Base-by-base conservation (phyloP, 345 rosid genomes). In the Eucalyptus erythrocorys region DNA sequence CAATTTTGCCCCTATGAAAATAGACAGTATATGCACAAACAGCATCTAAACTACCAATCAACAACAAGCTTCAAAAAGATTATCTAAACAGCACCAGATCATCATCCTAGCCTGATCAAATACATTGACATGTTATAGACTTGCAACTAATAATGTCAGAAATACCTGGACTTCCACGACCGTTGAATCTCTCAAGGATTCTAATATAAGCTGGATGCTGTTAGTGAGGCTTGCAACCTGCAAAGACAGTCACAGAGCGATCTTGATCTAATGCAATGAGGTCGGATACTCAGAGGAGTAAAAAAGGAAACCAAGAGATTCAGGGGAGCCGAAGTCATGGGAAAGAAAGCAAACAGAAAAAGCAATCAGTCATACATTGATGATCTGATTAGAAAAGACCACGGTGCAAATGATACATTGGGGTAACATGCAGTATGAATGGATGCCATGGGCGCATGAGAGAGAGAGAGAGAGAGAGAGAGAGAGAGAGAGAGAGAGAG, bases 111-210 rank as follows among this genome's bases (percentile, higher is more conserved):
- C 24, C 21, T 53, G 53, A 40, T 37, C 51, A 87, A 59, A 59
- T 59, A 87, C 64, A 26, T n/a, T 32, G 42, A 15, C 82, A 87
- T 16, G 11, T 57, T 2, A 40, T 59, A 87, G 42, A 6, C 71
- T 61, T 87, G 19, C 27, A 66, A n/a, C 24, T 12, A 30, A 6
- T 24, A 34, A 85, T 21, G 48, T 19, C 6, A 32, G 82, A 57
- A 30, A 87, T 93, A 96, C 99, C 95, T 96, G 92, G 86, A 96
- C 92, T 93, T 97, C 99, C 79, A 97, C 95, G 55, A 95, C 43
- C 26, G 91, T 68, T 86, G 99, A 97, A 85, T 89, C 89, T 89
- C 92, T 90, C 91, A 97, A 88, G 71, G 95, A 94, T 61, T 96
- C 95, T 91, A 96, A 89, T 89, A 96, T 94, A 57, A 96, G 86